Conservation (phyloP, 805 yeast genomes). For the Hanseniaspora jakobsenii region DNA sequence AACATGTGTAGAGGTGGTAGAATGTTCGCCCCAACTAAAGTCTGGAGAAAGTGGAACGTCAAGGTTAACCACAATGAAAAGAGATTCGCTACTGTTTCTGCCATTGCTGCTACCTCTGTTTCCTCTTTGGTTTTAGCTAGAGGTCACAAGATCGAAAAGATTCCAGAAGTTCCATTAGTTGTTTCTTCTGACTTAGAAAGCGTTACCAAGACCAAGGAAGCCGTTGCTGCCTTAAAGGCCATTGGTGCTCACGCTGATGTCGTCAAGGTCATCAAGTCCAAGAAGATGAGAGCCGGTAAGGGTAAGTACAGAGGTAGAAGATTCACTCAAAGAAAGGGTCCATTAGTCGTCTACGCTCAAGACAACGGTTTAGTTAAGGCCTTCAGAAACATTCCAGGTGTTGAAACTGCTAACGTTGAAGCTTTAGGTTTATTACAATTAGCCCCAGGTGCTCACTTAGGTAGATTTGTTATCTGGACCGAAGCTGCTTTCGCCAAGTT, state of each 20-base stretch:
- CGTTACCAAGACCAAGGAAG: constrained; percentile 93
- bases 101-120: constrained; percentile 97
- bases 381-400: constrained; percentile 99
- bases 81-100: constrained; percentile 99
- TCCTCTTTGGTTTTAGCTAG: constrained; percentile 97
- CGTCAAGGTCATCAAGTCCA: constrained; percentile 94
- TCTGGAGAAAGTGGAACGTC: constrained; percentile 99
- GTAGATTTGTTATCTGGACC: constrained; percentile 99
- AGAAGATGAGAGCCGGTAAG: constrained; percentile 99
- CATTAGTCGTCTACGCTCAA: constrained; percentile 94
- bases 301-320: constrained; percentile 99
- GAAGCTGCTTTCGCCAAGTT: constrained; percentile 94
- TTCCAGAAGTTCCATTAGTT: constrained; percentile 97
- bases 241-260: constrained; percentile 98
- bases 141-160: constrained; percentile 98
- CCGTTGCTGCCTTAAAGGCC: constrained; percentile 94
- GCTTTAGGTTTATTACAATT: constrained; percentile 92
- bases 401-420: constrained; percentile 87
- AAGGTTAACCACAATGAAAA: constrained; percentile 99
- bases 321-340: constrained; percentile 99
- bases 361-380: constrained; percentile 98
- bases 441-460: constrained; percentile 99
- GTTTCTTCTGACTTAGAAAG: constrained; percentile 87
- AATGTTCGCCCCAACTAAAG: constrained; percentile 99
- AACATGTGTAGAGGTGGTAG: constrained; percentile 99